phyloP scores from a whole-genome alignment of 2,329 filamentous ascomycete genomes.

The Lecanicillium sp. region DNA sequence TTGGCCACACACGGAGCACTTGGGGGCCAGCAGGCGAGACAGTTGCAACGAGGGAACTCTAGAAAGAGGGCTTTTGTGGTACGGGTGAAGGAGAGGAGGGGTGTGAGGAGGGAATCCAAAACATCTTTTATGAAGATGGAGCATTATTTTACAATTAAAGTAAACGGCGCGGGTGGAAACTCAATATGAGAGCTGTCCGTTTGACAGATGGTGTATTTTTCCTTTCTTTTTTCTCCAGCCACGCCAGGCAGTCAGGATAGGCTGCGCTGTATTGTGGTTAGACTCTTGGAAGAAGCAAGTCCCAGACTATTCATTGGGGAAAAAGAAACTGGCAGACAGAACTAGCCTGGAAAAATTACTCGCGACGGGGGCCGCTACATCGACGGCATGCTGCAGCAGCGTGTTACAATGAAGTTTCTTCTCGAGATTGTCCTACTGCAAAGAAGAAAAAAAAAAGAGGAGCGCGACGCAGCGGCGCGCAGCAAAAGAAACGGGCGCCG shows the following conservation, averaged over 20 bases:
- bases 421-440: not conserved
- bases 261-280: conserved; percentile 4
- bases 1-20: conserved; percentile 8
- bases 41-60: not conserved
- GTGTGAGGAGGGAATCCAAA: conserved; percentile 6
- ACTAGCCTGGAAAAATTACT: not conserved
- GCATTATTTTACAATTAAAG: conserved; percentile 10
- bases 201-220: not conserved
- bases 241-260: not conserved
- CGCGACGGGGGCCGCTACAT: not conserved
- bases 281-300: conserved; percentile 9
- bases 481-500: not conserved
- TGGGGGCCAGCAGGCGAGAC: conserved; percentile 11
- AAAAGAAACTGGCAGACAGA: conserved; percentile 5
- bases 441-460: not conserved
- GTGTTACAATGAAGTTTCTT: no score
- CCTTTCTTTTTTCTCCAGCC: not conserved
- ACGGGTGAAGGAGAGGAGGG: not conserved
- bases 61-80: not conserved
- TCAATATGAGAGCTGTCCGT: not conserved
- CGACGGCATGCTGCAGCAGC: not conserved
- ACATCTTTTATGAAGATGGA: conserved; percentile 10
- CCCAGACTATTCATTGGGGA: not conserved
- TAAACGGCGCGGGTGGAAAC: not conserved
- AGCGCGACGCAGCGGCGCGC: not conserved